Base-by-base conservation (phyloP, 768 basidiomycete genomes). In the Cystobasidium tubakii region DNA sequence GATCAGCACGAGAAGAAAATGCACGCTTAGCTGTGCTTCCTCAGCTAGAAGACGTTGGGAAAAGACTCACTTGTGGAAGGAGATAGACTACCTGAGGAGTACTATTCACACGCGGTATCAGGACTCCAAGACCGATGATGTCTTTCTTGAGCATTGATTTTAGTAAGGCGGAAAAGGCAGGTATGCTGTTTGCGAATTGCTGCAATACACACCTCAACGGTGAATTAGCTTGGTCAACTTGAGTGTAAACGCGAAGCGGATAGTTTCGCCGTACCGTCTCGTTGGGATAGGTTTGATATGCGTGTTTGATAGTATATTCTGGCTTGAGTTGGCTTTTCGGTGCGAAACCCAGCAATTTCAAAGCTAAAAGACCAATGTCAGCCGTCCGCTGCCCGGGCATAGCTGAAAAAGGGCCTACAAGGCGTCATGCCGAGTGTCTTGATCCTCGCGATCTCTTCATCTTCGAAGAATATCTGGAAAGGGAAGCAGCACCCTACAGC, bases 321-420 rank as follows among this genome's bases (percentile, higher is more conserved):
- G 94, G 90, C 0, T 82, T 82, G 0, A 98, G 84, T 15, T 84
- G 85, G 66, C 88, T 84, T 7, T 67, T 75, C 23, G 74, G 74
- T 80, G 93, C 92, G 84, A 97, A 98, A 3, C 96, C 96, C 31
- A 99, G 87, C 3, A 99, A 87, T 80, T 89, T 92, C 79, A 99
- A 86, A 13, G 88, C 92, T 91, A 92, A 31, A 21, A 27, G 43
- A 6, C 6, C 27, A 21, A 36, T 19, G n/a, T 67, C 36, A 66
- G 34, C 36, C 29, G 36, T 34, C n/a, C n/a, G n/a, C n/a, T n/a
- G n/a, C n/a, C n/a, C n/a, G n/a, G n/a, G n/a, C n/a, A 64, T 42
- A 27, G 23, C 3, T 23, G n/a, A 21, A 25, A 54, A 12, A 50
- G 2, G 53, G 17, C 29, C n/a, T 43, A 67, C 74, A 36, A 6